Conservation (phyloP, 192 early-diverging fungal genomes). For the Coemansia sp. region DNA sequence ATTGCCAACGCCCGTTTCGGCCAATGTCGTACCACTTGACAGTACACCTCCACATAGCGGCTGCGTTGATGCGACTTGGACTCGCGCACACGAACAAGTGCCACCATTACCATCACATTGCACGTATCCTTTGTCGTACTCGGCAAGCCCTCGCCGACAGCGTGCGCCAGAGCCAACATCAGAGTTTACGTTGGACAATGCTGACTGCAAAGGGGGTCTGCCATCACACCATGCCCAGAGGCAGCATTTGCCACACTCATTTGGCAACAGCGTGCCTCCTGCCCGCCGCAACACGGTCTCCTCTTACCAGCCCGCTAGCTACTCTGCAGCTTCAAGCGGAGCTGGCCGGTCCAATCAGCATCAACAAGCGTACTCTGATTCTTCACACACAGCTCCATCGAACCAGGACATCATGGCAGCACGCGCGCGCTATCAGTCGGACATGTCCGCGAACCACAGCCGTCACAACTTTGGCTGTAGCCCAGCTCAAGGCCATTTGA, state of each 20-base stretch:
- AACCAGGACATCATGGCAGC: neutral
- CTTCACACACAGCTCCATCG: neutral
- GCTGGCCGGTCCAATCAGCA: neutral
- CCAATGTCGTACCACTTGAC: too few relatives aligned
- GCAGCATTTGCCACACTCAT: neutral
- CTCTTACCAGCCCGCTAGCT: neutral
- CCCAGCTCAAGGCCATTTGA: constrained; percentile 4
- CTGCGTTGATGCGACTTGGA: neutral
- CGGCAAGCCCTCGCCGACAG: neutral
- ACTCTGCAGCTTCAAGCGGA: neutral
- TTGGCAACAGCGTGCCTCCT: neutral
- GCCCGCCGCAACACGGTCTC: constrained; percentile 26
- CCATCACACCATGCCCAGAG: neutral
- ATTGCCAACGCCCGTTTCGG: too few relatives aligned
- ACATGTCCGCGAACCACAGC: constrained; percentile 5
- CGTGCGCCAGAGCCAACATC: neutral
- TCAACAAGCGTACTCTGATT: neutral
- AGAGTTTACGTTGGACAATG: too few relatives aligned
- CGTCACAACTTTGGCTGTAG: neutral
- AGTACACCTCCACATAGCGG: neutral
- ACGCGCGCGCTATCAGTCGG: constrained; percentile 23
- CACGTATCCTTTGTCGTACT: neutral
- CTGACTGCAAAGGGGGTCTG: neutral
- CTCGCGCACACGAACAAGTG: constrained; percentile 2
- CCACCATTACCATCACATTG: neutral